phyloP scores from a whole-genome alignment of 2,329 filamentous ascomycete genomes.

The Plectosphaerella sp. region DNA sequence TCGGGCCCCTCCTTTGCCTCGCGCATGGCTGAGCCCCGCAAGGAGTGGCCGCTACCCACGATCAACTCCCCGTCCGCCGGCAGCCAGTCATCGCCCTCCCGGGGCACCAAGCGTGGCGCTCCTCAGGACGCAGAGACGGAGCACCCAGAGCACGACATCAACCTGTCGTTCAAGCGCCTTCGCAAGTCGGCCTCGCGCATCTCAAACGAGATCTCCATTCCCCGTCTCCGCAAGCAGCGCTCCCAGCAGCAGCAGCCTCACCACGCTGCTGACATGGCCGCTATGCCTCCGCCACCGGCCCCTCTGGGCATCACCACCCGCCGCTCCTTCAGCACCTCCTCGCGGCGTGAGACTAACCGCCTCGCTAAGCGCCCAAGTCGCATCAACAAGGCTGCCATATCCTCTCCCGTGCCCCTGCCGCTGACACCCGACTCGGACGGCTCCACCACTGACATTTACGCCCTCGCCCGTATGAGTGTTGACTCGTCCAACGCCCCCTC shows the following conservation, averaged over 20 bases:
- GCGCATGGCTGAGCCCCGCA: constrained; percentile 7
- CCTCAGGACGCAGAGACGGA: constrained; percentile 25
- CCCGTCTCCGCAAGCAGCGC: constrained; percentile 24
- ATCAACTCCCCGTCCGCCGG: constrained; percentile 3
- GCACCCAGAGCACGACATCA: constrained; percentile 21
- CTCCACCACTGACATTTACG: neutral
- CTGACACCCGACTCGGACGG: neutral
- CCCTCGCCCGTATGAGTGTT: constrained; percentile 11
- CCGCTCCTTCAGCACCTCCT: constrained; percentile 9
- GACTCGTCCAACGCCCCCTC: constrained; percentile 5
- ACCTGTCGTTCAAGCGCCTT: constrained; percentile 40
- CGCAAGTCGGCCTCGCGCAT: constrained; percentile 43
- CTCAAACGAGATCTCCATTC: constrained; percentile 31
- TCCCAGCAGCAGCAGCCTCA: constrained; percentile 9
- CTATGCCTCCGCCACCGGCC: constrained; percentile 9
- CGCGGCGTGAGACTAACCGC: constrained; percentile 15
- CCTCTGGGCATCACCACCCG: constrained; percentile 6
- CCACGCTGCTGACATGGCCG: constrained; percentile 3
- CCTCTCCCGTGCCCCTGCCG: constrained; percentile 3
- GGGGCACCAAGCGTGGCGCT: constrained; percentile 48
- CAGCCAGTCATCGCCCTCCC: constrained; percentile 21
- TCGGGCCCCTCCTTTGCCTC: constrained; percentile 7
- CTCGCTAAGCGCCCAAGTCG: constrained; percentile 18
- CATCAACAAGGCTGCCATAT: constrained; percentile 1
- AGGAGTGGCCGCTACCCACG: constrained; percentile 16